These are phyloP conservation scores for Lactarius deliciosus DNA, from an alignment of 768 basidiomycete species.

Conservation along the genomic window DNA sequence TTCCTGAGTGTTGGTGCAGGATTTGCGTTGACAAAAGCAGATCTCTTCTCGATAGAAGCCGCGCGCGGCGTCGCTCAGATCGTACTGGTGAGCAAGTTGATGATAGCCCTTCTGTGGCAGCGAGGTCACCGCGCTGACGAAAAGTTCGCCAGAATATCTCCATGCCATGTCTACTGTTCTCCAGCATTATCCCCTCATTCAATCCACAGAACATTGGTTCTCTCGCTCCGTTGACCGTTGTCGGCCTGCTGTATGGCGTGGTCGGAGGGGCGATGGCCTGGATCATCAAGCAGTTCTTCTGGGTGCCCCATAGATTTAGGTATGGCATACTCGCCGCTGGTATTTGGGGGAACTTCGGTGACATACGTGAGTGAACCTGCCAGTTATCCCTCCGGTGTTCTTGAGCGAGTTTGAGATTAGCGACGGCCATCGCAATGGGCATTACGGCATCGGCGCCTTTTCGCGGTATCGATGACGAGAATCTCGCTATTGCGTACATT, in stretches of 20 bases:
- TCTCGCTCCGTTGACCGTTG: conserved; percentile 59
- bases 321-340: conserved; percentile 70
- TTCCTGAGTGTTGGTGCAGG: conserved; percentile 55
- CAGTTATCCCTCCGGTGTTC: background rate
- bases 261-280: conserved; percentile 56
- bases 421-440: conserved; percentile 64
- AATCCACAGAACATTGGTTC: conserved; percentile 53
- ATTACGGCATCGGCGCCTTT: conserved; percentile 64
- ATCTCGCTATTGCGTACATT: conserved; percentile 65
- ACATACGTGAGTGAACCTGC: conserved; percentile 55
- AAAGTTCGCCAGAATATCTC: conserved; percentile 49
- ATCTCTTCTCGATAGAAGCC: conserved; percentile 58
- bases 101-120: background rate
- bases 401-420: conserved; percentile 36
- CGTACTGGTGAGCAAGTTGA: conserved; percentile 44
- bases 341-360: conserved; percentile 67
- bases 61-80: conserved; percentile 61
- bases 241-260: conserved; percentile 58
- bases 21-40: conserved; percentile 56
- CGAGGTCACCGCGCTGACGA: background rate
- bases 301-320: conserved; percentile 76
- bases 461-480: conserved; percentile 53
- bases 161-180: conserved; percentile 65
- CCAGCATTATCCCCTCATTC: conserved; percentile 69
- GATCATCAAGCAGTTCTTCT: conserved; percentile 60